phyloP scores from a whole-genome alignment of 345 rosid genomes.

The Citrus sp. region DNA sequence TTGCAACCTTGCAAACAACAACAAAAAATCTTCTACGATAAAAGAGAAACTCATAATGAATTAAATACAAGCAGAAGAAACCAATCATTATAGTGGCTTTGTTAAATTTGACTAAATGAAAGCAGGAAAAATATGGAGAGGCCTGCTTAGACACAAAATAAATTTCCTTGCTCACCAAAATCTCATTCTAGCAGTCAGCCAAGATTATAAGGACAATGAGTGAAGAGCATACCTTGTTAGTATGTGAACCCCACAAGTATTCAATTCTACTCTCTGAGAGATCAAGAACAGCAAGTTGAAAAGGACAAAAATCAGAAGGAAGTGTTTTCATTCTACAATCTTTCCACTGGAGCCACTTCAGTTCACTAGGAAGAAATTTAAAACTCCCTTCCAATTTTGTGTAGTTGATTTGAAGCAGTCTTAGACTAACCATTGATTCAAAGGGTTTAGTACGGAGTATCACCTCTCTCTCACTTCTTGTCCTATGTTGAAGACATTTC shows the following conservation, averaged over 20 bases:
- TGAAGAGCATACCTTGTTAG: slow-evolving; percentile 28
- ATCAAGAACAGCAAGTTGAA: slow-evolving; percentile 61
- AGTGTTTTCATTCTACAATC: slow-evolving; percentile 46
- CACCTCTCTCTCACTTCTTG: slow-evolving; percentile 17
- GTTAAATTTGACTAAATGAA: not conserved
- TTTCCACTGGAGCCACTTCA: slow-evolving; percentile 76
- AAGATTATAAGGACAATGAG: not conserved
- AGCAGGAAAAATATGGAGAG: not conserved
- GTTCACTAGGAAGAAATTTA: slow-evolving; percentile 39
- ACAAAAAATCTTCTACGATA: not conserved
- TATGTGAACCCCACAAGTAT: slow-evolving; percentile 23
- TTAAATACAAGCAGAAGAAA: not conserved
- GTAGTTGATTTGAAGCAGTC: slow-evolving; percentile 63
- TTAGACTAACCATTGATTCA: slow-evolving; percentile 42
- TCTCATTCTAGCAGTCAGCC: not conserved
- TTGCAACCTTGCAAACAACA: slow-evolving; percentile 25
- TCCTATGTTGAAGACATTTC: slow-evolving; percentile 5
- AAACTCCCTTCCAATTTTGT: slow-evolving; percentile 49
- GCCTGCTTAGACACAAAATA: not conserved
- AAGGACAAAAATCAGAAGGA: slow-evolving; percentile 35
- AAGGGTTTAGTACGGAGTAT: slow-evolving; percentile 36
- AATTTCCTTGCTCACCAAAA: not conserved
- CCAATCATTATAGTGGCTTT: not conserved
- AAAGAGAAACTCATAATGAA: not conserved
- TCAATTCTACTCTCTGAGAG: slow-evolving; percentile 57